These are phyloP conservation scores for Mycena sp. DNA, from an alignment of 1,284 basidiomycete species.

Conservation along the genomic window DNA sequence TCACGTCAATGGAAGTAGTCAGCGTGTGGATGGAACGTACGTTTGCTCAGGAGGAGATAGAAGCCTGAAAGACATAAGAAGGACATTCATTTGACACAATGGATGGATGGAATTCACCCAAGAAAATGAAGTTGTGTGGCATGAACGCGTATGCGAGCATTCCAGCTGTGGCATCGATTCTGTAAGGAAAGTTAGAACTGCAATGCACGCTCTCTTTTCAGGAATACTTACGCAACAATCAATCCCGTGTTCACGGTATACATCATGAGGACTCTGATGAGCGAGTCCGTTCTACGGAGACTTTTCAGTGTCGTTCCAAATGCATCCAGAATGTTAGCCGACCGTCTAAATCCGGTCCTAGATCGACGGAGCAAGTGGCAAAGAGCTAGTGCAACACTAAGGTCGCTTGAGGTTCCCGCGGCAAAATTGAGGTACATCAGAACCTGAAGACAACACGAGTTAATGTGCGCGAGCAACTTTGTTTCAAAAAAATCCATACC, in stretches of 20 bases:
- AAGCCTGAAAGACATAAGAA: slow-evolving; percentile 41
- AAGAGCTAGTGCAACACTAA: slow-evolving; percentile 53
- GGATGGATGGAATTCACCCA: slow-evolving; percentile 42
- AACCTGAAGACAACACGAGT: slow-evolving; percentile 39
- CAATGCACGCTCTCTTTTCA: neutral
- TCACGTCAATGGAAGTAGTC: too few relatives aligned
- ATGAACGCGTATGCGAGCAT: slow-evolving; percentile 56
- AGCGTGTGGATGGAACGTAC: slow-evolving; percentile 42
- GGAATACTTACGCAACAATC: slow-evolving; percentile 57
- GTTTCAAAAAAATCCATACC: slow-evolving; percentile 43
- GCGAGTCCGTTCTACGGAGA: slow-evolving; percentile 50
- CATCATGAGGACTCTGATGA: slow-evolving; percentile 52
- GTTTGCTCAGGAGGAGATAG: slow-evolving; percentile 60
- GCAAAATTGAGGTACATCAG: slow-evolving; percentile 55
- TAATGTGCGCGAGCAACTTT: neutral
- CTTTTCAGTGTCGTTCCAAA: neutral
- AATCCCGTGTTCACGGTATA: slow-evolving; percentile 60
- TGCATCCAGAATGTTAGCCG: neutral
- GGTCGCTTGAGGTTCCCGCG: slow-evolving; percentile 50
- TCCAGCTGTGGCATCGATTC: slow-evolving; percentile 55
- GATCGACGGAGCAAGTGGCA: slow-evolving; percentile 51
- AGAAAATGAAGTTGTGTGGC: slow-evolving; percentile 60
- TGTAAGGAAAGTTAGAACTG: slow-evolving; percentile 31
- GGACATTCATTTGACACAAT: neutral
- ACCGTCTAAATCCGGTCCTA: slow-evolving; percentile 54